Evolutionary conservation across 139 green algal genomes (phyloP).

Genomic region (Raphidocelis subcapitata): DNA sequence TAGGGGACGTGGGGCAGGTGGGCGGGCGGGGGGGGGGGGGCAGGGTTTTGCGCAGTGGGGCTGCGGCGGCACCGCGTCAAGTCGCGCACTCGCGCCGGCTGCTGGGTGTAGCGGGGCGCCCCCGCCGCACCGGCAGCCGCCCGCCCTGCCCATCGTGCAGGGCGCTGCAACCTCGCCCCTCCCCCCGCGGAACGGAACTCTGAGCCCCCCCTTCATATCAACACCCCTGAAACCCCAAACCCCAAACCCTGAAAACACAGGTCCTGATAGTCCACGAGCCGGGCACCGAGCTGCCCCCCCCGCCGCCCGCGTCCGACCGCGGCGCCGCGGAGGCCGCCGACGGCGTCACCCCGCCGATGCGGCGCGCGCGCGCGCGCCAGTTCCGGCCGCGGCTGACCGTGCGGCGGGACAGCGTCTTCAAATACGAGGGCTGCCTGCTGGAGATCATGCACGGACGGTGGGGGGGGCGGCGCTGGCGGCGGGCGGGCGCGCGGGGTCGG

Average conservation of each 20-base stretch:
- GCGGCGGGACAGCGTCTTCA: slow-evolving; percentile 24
- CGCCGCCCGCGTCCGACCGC: not conserved
- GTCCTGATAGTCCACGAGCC: no score
- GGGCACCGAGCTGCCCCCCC: not conserved
- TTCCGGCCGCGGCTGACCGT: slow-evolving; percentile 59
- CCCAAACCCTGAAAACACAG: no score
- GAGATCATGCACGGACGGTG: slow-evolving; percentile 24
- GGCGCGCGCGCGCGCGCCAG: slow-evolving; percentile 55
- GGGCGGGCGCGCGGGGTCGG: not conserved
- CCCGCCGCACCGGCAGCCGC: no score
- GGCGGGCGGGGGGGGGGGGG: not conserved
- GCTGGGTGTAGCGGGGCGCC: not conserved
- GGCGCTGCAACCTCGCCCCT: no score
- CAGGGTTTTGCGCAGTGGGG: no score
- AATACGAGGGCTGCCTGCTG: slow-evolving; percentile 32
- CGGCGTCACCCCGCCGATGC: slow-evolving; percentile 75
- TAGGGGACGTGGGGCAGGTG: slow-evolving; percentile 83
- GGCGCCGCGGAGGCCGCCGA: slow-evolving; percentile 28
- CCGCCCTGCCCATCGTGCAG: no score
- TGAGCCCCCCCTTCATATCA: no score
- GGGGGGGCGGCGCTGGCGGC: not conserved
- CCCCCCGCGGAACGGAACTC: no score
- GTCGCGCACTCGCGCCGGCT: not conserved
- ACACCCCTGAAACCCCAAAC: no score
- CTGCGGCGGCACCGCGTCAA: no score